Conservation (phyloP, 441 rosid species). For the Metrosideros polymorpha region DNA sequence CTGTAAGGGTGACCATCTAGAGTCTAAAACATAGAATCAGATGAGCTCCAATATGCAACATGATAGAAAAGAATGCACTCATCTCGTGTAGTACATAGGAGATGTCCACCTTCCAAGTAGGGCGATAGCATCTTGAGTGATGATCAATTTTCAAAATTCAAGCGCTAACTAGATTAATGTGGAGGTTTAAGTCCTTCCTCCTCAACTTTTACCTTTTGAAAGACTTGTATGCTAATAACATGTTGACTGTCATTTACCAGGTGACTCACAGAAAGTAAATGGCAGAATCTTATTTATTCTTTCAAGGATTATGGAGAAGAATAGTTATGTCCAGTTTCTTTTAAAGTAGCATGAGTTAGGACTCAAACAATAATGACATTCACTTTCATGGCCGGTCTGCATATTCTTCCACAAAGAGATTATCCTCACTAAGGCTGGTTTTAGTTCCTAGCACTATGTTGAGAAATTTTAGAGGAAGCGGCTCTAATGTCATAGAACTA, state of each 20-base stretch:
- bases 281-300: not conserved
- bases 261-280: not conserved
- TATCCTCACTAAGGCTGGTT: not conserved
- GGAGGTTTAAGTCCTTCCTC: not conserved
- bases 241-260: not conserved
- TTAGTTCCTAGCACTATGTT: not conserved
- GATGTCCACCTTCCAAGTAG: not conserved
- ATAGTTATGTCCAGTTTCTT: not conserved
- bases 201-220: not conserved
- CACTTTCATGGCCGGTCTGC: not conserved
- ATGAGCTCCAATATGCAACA: not conserved
- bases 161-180: not conserved
- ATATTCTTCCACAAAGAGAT: not conserved
- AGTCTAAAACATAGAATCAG: not conserved
- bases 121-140: not conserved
- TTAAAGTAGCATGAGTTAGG: not conserved
- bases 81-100: not conserved
- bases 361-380: not conserved
- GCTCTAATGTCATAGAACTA: not conserved
- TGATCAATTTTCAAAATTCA: not conserved
- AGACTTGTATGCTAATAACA: not conserved
- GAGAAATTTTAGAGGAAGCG: not conserved
- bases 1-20: not conserved
- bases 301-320: not conserved
- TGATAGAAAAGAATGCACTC: not conserved